These are phyloP conservation scores for Ampelomyces quisqualis DNA, from an alignment of 2,329 filamentous ascomycete species.

Conservation along the genomic window DNA sequence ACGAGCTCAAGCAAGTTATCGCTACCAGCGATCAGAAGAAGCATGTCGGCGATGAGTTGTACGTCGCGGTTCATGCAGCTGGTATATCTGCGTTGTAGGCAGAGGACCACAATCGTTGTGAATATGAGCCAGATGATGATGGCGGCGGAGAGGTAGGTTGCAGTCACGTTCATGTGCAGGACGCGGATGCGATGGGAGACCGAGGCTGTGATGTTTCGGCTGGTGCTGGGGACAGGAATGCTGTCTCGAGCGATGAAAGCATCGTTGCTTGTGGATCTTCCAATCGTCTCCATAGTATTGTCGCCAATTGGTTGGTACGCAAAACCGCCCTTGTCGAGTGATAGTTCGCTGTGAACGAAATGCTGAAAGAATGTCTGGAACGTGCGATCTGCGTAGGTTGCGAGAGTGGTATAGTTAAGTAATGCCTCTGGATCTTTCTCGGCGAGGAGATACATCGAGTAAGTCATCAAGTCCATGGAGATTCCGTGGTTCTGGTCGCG, in stretches of 20 bases:
- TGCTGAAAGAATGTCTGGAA: conserved; percentile 39
- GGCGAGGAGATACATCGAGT: conserved; percentile 17
- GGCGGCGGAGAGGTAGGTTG: conserved; percentile 18
- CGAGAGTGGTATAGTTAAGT: conserved; percentile 13
- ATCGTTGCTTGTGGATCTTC: conserved; percentile 1
- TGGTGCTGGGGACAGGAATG: conserved; percentile 10
- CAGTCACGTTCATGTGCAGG: conserved; percentile 20
- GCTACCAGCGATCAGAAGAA: conserved; percentile 27
- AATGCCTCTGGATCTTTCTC: conserved; percentile 21
- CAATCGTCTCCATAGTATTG: conserved; percentile 7
- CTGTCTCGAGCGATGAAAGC: conserved; percentile 6
- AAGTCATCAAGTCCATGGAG: conserved; percentile 19
- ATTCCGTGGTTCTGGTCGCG: conserved; percentile 21
- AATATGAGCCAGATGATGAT: conserved; percentile 25
- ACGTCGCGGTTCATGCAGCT: conserved; percentile 20
- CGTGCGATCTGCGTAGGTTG: conserved; percentile 16
- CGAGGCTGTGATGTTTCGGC: conserved; percentile 10
- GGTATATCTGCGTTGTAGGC: conserved; percentile 20
- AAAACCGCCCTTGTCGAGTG: conserved; percentile 19
- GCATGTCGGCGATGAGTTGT: conserved; percentile 24
- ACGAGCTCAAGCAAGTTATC: conserved; percentile 23
- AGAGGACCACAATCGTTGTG: conserved; percentile 14
- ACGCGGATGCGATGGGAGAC: conserved; percentile 18
- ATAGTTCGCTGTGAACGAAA: conserved; percentile 15
- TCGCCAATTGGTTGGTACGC: conserved; percentile 29